These are phyloP conservation scores for Mycena galopus DNA, from an alignment of 768 basidiomycete species.

Conservation along the genomic window DNA sequence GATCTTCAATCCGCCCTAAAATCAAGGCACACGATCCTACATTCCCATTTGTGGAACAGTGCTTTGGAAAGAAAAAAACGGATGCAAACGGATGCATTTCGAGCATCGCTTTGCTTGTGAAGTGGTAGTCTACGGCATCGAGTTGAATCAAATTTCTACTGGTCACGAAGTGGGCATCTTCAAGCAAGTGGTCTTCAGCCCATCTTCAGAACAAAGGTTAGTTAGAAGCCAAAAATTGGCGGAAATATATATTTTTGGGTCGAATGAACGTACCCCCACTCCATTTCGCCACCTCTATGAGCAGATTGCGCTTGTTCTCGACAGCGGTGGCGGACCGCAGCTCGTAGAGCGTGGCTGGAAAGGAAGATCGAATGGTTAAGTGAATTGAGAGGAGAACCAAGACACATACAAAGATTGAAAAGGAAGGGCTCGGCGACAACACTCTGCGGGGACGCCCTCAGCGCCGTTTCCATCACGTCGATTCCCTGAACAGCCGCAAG, in stretches of 20 bases:
- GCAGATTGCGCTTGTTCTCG: slow-evolving; percentile 81
- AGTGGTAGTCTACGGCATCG: background rate
- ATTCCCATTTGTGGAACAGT: too few species aligned
- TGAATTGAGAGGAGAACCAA: background rate
- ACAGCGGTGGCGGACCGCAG: slow-evolving; percentile 78
- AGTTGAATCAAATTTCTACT: background rate
- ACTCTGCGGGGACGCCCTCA: slow-evolving; percentile 75
- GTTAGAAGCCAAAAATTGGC: slow-evolving; percentile 45
- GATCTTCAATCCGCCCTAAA: too few species aligned
- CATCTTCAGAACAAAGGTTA: slow-evolving; percentile 61
- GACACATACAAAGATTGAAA: slow-evolving; percentile 81
- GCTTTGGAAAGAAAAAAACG: too few species aligned
- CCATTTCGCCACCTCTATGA: slow-evolving; percentile 86
- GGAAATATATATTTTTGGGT: too few species aligned
- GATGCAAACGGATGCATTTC: too few species aligned
- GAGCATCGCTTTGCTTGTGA: background rate
- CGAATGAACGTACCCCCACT: slow-evolving; percentile 60
- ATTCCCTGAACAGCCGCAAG: slow-evolving; percentile 75
- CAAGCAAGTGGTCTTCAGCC: slow-evolving; percentile 78
- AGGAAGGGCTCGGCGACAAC: slow-evolving; percentile 87
- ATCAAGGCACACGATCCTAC: too few species aligned
- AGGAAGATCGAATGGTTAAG: background rate
- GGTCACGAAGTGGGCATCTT: slow-evolving; percentile 77
- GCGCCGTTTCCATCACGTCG: slow-evolving; percentile 71
- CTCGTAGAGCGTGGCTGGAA: slow-evolving; percentile 84